A percentile compares a stretch with the other conserved stretches of the same genome.
phyloP scores from a whole-genome alignment of 176 grass and related monocot species.

The Alopecurus myosuroides region DNA sequence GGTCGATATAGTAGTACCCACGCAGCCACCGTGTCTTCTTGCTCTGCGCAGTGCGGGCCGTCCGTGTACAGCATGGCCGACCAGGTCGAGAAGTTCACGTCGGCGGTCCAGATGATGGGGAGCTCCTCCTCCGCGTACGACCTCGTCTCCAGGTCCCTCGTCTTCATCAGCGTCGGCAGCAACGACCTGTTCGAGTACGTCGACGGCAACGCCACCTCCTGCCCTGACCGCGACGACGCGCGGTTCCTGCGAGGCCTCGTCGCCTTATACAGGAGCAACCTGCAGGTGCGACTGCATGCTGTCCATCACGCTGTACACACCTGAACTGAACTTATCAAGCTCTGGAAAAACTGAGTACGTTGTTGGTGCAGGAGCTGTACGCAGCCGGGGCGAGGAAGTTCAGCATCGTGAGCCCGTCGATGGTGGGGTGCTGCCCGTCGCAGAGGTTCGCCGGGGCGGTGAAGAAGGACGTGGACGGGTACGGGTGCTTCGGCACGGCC shows the following conservation, averaged over 20 bases:
- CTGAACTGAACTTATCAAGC: neutral
- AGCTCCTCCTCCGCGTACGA: neutral
- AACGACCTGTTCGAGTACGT: constrained; percentile 56
- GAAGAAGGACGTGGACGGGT: neutral
- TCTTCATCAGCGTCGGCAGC: constrained; percentile 61
- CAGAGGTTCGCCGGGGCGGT: neutral
- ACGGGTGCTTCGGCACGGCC: constrained; percentile 9
- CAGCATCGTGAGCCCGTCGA: constrained; percentile 30
- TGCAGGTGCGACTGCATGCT: constrained; percentile 32
- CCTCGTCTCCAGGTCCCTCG: constrained; percentile 39
- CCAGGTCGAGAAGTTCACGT: constrained; percentile 44
- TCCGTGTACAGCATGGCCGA: constrained; percentile 10
- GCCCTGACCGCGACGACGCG: neutral
- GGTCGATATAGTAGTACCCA: neutral
- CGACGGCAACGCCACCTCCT: neutral
- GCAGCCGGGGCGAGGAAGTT: constrained; percentile 39
- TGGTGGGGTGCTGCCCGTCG: constrained; percentile 48
- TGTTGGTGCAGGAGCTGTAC: constrained; percentile 34
- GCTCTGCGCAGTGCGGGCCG: neutral
- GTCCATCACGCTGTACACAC: neutral
- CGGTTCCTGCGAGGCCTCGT: constrained; percentile 18
- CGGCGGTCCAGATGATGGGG: neutral
- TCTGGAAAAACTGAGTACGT: neutral
- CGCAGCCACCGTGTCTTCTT: neutral
- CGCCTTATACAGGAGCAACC: constrained; percentile 16